These are phyloP conservation scores for Vaccinium corymbosum DNA, from an alignment of 148 eudicot species.

Conservation along the genomic window DNA sequence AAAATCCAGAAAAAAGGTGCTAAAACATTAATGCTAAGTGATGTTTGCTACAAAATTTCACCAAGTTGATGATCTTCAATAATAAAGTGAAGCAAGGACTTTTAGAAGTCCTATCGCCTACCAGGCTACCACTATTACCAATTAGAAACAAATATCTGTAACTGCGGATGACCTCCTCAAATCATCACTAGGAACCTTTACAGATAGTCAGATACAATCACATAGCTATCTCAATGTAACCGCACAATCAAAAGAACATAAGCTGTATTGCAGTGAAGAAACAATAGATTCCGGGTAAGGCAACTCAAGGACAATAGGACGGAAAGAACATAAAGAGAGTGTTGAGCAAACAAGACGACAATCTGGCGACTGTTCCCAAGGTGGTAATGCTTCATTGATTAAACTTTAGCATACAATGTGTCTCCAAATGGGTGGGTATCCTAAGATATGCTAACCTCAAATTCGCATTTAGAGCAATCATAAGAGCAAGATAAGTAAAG, in stretches of 20 bases:
- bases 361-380: not conserved
- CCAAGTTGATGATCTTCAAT: not conserved
- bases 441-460: not conserved
- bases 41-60: slow-evolving; percentile 3
- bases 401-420: not conserved
- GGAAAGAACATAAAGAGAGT: not conserved
- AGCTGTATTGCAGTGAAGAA: not conserved
- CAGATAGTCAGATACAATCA: not conserved
- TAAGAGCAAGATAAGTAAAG: not conserved
- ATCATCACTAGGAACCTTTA: not conserved
- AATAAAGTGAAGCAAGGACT: not conserved
- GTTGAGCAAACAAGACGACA: not conserved
- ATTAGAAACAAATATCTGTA: not conserved
- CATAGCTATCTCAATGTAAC: not conserved
- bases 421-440: not conserved
- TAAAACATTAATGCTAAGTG: slow-evolving; percentile 8
- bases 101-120: not conserved
- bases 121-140: not conserved
- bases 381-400: slow-evolving; percentile 8
- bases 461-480: not conserved
- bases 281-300: not conserved
- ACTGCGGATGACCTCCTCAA: slow-evolving; percentile 25
- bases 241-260: not conserved
- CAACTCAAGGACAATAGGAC: slow-evolving; percentile 13
- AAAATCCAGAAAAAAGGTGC: slow-evolving; percentile 7